phyloP scores from a whole-genome alignment of 768 basidiomycete genomes.

The Artomyces pyxidatus region DNA sequence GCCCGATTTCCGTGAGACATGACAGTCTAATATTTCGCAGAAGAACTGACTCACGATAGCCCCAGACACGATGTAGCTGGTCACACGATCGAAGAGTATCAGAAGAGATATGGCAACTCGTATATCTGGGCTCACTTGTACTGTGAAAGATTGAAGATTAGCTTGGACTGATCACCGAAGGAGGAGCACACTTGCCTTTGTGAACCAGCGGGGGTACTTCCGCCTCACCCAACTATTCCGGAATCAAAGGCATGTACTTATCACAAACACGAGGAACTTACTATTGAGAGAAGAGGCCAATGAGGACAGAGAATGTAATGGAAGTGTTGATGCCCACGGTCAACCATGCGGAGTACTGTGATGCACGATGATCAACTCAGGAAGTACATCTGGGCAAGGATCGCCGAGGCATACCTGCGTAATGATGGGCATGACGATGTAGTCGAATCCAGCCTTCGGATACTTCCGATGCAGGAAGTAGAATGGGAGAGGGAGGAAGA shows the following conservation, averaged over 20 bases:
- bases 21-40: too few relatives aligned
- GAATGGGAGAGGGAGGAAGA: constrained; percentile 27
- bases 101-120: not conserved
- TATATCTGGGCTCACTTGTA: too few relatives aligned
- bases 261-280: not conserved
- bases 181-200: constrained; percentile 18
- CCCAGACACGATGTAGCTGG: constrained; percentile 27
- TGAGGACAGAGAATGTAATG: constrained; percentile 16
- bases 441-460: constrained; percentile 21
- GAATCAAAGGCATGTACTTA: not conserved
- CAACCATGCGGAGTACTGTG: constrained; percentile 20
- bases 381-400: not conserved
- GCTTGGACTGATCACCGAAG: too few relatives aligned
- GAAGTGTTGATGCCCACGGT: constrained; percentile 27
- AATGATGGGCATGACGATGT: constrained; percentile 22
- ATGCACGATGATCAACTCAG: not conserved
- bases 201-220: constrained; percentile 24
- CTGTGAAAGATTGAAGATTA: too few relatives aligned
- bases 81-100: not conserved
- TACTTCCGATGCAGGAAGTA: constrained; percentile 24
- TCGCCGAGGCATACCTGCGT: constrained; percentile 11
- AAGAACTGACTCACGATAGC: constrained; percentile 18
- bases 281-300: constrained; percentile 16
- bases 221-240: constrained; percentile 16
- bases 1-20: not conserved